phyloP scores from a whole-genome alignment of 257 asterid species.

The Haberlea rhodopensis region DNA sequence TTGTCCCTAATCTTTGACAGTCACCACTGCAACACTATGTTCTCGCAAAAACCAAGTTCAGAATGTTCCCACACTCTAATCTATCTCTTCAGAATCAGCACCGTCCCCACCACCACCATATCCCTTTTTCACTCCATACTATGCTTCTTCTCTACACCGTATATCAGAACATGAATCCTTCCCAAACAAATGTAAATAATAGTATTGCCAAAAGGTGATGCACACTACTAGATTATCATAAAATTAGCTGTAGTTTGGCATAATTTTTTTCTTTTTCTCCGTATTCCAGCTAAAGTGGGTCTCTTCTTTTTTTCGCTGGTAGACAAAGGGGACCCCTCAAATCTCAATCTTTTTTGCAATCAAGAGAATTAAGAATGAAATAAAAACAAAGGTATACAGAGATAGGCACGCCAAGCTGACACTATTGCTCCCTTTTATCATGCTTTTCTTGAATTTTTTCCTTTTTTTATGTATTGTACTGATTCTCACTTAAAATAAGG shows the following conservation, averaged over 20 bases:
- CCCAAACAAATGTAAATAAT: constrained; percentile 26
- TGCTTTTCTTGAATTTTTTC: not conserved
- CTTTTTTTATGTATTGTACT: constrained; percentile 22
- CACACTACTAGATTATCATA: constrained; percentile 9
- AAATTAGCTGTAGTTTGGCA: constrained; percentile 14
- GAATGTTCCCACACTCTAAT: constrained; percentile 52
- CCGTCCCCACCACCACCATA: constrained; percentile 60
- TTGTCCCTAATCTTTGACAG: constrained; percentile 62
- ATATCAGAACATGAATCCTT: constrained; percentile 30
- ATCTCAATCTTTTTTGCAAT: constrained; percentile 1
- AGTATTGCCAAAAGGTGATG: constrained; percentile 18
- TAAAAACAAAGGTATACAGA: constrained; percentile 32
- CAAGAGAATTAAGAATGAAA: not conserved
- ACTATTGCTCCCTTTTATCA: constrained; percentile 39
- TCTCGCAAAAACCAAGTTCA: constrained; percentile 61
- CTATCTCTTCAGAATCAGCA: constrained; percentile 55
- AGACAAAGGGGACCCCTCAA: constrained; percentile 32
- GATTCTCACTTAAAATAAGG: too few relatives aligned
- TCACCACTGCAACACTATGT: constrained; percentile 79
- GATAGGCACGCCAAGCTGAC: constrained; percentile 92
- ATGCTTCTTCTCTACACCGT: constrained; percentile 7
- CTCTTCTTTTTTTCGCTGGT: constrained; percentile 21
- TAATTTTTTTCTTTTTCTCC: constrained; percentile 11
- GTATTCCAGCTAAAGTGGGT: constrained; percentile 42
- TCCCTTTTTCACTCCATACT: constrained; percentile 25